These are phyloP conservation scores for Saccharomyces hybrid DNA, from an alignment of 1,139 yeast species.

Conservation along the genomic window DNA sequence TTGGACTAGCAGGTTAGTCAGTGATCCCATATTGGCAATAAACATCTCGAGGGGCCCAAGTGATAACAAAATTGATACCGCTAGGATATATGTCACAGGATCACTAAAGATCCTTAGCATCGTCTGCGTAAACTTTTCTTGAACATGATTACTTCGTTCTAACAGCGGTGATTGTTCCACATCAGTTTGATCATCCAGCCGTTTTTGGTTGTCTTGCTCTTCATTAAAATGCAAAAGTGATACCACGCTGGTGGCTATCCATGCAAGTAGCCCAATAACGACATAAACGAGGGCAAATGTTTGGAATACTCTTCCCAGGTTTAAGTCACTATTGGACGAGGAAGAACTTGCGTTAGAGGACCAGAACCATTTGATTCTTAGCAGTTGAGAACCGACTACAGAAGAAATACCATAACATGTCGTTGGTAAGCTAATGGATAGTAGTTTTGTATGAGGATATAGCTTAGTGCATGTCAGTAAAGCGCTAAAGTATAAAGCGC, in stretches of 20 bases:
- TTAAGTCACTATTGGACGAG: constrained; percentile 28
- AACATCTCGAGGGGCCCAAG: constrained; percentile 87
- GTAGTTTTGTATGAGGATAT: constrained; percentile 63
- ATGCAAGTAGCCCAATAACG: constrained; percentile 48
- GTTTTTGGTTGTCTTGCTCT: constrained; percentile 35
- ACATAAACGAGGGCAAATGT: constrained; percentile 53
- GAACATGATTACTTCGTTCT: constrained; percentile 7
- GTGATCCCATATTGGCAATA: constrained; percentile 74
- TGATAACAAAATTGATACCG: constrained; percentile 55
- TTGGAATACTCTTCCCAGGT: constrained; percentile 47
- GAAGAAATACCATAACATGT: constrained; percentile 81
- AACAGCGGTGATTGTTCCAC: constrained; percentile 11
- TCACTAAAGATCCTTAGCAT: constrained; percentile 46
- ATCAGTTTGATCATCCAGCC: constrained; percentile 11
- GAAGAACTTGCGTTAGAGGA: constrained; percentile 10
- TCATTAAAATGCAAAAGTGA: constrained; percentile 34
- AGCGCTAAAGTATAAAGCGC: constrained; percentile 69
- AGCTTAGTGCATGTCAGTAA: constrained; percentile 78
- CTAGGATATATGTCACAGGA: constrained; percentile 56
- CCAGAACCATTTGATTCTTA: constrained; percentile 39
- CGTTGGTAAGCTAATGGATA: constrained; percentile 83
- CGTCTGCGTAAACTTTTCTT: neutral
- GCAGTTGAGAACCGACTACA: constrained; percentile 41
- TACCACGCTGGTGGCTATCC: constrained; percentile 56
- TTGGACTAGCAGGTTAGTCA: constrained; percentile 29